Percentiles rank a stretch among this genome's conserved stretches.
Evolutionary conservation across 352 stramenopile genomes (phyloP).

Genomic region (Pythium coloratum): DNA sequence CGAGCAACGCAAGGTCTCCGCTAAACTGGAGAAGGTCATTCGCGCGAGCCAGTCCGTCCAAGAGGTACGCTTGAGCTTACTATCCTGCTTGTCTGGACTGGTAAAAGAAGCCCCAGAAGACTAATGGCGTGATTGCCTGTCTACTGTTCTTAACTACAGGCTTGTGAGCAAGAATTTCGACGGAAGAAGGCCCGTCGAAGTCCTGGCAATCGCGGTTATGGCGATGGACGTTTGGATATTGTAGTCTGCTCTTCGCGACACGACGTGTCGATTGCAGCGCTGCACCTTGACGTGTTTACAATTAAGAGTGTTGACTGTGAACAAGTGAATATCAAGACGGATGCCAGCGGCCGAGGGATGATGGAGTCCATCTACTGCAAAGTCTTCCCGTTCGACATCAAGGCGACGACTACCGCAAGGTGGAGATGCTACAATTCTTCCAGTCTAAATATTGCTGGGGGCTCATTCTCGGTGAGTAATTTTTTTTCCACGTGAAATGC

Average conservation of each 20-base stretch:
- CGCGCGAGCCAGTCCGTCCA: background rate
- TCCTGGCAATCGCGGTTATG: background rate
- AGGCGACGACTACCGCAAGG: background rate
- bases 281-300: background rate
- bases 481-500: too few relatives aligned
- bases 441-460: background rate
- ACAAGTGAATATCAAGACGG: background rate
- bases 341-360: background rate
- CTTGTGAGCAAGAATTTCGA: too few relatives aligned
- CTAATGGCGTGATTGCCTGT: too few relatives aligned
- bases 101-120: too few relatives aligned
- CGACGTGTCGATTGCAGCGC: background rate
- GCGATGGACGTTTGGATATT: background rate
- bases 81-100: too few relatives aligned
- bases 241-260: background rate
- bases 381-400: background rate
- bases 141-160: too few relatives aligned
- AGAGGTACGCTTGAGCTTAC: background rate
- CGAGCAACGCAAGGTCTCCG: background rate
- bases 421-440: background rate
- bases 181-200: background rate
- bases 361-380: background rate
- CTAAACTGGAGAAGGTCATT: background rate
- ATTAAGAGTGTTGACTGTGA: background rate
- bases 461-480: background rate